Evolutionary conservation across 805 yeast species (phyloP), one percentile per base, ranked within the genome.

Genomic region (Yarrowia keelungensis): DNA sequence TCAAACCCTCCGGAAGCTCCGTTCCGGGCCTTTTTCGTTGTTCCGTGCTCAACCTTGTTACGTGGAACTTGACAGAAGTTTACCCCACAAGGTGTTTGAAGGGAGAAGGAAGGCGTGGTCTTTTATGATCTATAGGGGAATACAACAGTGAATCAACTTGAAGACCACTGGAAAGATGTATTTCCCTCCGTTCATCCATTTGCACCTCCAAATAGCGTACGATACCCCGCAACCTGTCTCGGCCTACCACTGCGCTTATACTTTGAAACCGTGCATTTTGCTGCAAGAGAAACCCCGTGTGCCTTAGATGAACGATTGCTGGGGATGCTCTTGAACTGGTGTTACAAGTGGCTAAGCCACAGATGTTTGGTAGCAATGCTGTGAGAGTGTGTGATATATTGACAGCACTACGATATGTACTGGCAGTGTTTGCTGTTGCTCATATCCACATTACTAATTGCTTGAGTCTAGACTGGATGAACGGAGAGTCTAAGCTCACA

Each of bases 11-110:
- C 62, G 62, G 62, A 56, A 42, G 36, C 38, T 41, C 47, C 47
- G 62, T 56, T 56, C 62, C 62, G 62, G 10, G 9, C 47, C 32
- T 19, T 56, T 56, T 56, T 56, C 62, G 62, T 56, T 22, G 47
- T 42, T 56, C 62, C 62, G 62, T 26, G 8, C 11, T 46, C 15
- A 56, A 56, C 46, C 47, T 26, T 42, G 43, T 39, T 15, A 3
- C 36, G 47, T 56, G 62, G 62, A 56, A 56, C n/a, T 38, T 41
- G 62, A 42, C 62, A 41, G 62, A 56, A 56, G 47, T 56, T 56
- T 41, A 56, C 62, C 62, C 61, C 47, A 41, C 62, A 56, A 22
- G 51, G 51, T 22, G 36, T 14, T 14, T 1, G 32, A 32, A 22
- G 2, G 47, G 14, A 14, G 11, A 43, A 10, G 19, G 8, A n/a